Conservation (phyloP, 805 yeast genomes). For the Tetrapisispora nanseiensis region DNA sequence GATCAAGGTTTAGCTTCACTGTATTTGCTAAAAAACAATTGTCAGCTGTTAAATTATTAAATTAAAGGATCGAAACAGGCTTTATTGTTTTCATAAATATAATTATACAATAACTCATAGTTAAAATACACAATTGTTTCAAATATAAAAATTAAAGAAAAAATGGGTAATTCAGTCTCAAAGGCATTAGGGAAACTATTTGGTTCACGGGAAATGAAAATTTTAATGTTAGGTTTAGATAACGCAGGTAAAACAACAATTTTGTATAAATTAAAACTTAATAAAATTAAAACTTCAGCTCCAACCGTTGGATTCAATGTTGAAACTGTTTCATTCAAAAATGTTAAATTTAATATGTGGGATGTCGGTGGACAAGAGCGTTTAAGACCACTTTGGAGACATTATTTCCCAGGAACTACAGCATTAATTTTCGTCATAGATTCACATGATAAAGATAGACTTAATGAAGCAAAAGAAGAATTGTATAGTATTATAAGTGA, state of each 20-base stretch:
- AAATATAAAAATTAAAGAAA: constrained; percentile 4
- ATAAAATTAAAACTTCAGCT: constrained; percentile 67
- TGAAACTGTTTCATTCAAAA: constrained; percentile 73
- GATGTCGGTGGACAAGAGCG: constrained; percentile 95
- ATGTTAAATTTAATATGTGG: constrained; percentile 81
- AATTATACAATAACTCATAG: no score
- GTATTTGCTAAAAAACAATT: no score
- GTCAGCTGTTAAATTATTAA: no score
- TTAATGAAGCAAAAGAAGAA: constrained; percentile 71
- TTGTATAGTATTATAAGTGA: constrained; percentile 70
- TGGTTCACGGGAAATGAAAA: constrained; percentile 49
- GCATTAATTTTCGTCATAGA: constrained; percentile 89
- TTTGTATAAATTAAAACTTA: constrained; percentile 70
- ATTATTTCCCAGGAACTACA: constrained; percentile 86
- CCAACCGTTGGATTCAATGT: constrained; percentile 94
- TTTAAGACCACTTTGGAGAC: constrained; percentile 89
- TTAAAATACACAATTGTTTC: no score
- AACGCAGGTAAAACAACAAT: constrained; percentile 91
- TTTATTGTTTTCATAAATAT: no score
- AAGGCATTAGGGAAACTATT: constrained; percentile 35
- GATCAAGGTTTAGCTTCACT: no score
- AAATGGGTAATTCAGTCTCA: constrained; percentile 29
- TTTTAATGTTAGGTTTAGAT: constrained; percentile 85
- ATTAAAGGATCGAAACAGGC: no score
- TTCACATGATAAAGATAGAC: constrained; percentile 59